A percentile compares a stretch with the other conserved stretches of the same genome.
Conservation (phyloP, 1,139 yeast species). For the Candida glucosophila region DNA sequence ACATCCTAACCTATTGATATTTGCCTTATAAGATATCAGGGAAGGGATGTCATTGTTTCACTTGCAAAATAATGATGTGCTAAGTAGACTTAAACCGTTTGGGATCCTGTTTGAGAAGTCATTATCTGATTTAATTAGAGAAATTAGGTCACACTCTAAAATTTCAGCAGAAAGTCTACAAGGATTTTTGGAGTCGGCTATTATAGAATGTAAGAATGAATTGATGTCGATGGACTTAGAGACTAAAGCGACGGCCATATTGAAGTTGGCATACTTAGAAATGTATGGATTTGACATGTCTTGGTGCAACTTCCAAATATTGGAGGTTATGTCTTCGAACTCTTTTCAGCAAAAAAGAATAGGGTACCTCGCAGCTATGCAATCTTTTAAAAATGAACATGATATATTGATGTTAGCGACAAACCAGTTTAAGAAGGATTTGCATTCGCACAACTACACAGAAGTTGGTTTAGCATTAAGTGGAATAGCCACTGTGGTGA, state of each 20-base stretch:
- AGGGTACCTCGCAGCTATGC: slow-evolving; percentile 95
- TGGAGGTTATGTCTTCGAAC: slow-evolving; percentile 89
- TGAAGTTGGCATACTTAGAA: slow-evolving; percentile 84
- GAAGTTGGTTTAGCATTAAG: slow-evolving; percentile 85
- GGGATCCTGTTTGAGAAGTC: slow-evolving; percentile 77
- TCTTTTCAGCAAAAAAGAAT: slow-evolving; percentile 90
- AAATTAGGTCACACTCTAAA: slow-evolving; percentile 67
- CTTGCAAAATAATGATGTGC: slow-evolving; percentile 44
- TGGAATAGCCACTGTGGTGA: slow-evolving; percentile 90
- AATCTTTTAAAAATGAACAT: slow-evolving; percentile 78
- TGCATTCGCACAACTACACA: slow-evolving; percentile 57
- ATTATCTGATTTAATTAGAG: slow-evolving; percentile 78
- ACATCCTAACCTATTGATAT: not conserved
- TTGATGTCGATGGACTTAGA: slow-evolving; percentile 74
- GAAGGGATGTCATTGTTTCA: slow-evolving; percentile 28
- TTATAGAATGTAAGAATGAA: slow-evolving; percentile 81
- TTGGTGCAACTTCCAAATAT: slow-evolving; percentile 91
- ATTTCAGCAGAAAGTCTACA: slow-evolving; percentile 72
- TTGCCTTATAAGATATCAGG: slow-evolving; percentile 1
- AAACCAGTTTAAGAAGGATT: slow-evolving; percentile 81
- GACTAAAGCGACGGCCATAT: slow-evolving; percentile 79
- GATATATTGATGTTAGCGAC: slow-evolving; percentile 89
- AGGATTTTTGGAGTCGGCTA: slow-evolving; percentile 59
- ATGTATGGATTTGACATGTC: slow-evolving; percentile 98
- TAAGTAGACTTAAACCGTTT: slow-evolving; percentile 78